Base-by-base conservation (phyloP, 495 filamentous ascomycete genomes). In the Tuber indicum region DNA sequence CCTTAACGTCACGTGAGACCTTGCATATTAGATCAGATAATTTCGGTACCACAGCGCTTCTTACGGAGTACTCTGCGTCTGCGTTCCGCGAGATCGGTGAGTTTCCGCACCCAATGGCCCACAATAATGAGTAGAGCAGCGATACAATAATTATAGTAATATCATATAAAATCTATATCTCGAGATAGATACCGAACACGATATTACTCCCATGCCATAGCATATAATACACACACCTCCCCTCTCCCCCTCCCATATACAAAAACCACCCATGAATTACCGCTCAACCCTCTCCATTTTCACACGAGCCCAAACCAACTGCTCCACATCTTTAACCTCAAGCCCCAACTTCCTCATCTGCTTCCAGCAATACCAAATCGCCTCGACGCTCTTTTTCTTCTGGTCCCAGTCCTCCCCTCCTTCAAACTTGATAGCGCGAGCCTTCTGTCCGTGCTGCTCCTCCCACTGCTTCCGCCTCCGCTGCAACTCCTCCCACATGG, bases 311-410 rank as follows among this genome's bases (percentile, higher is more conserved):
- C 78, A 74, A 26, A 80, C 77, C 1, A 72, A 71, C 23, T 69
- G 72, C 7, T 80, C 74, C 41, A 80, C 73, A 36, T 80, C 78
- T 8, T 17, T 46, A 45, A 80, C 71, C 32, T 76, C 73, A 58
- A 80, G 75, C 44, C 72, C 75, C 7, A 73, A 73, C 14, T 26
- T 12, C 26, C 80, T 72, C 72, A 75, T 26, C n/a, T 81, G 44
- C 0, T 72, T 76, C 79, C 80, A 77, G 52, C 80, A 81, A 72
- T 76, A 81, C 45, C 43, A 41, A 36, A 81, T 47, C 3, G 81
- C 79, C 39, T 66, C 44, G 44, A 75, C 71, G 0, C 75, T 32
- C 21, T 75, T 72, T 1, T 43, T 62, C 72, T 73, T 78, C 49
- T 71, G n/a, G 41, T 41, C 39, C 10, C 58, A 21, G 10, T 46